phyloP scores from a whole-genome alignment of 2,329 filamentous ascomycete species.

The Hypoxylon sp. region DNA sequence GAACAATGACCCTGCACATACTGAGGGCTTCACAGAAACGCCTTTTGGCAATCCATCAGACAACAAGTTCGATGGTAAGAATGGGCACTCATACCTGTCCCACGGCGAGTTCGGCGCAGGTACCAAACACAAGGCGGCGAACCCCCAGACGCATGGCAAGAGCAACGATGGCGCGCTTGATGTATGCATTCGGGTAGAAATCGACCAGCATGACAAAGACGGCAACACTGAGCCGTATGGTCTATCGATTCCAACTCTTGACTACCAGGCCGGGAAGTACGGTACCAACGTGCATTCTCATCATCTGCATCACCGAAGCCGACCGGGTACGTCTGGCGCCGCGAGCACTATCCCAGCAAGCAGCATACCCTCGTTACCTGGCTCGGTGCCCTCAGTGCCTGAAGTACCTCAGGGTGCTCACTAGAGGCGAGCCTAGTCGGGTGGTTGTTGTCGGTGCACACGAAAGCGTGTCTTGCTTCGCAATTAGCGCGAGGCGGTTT shows the following conservation, averaged over 20 bases:
- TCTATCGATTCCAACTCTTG: conserved; percentile 83
- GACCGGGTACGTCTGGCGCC: conserved; percentile 47
- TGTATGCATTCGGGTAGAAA: conserved; percentile 88
- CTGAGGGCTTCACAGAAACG: conserved; percentile 36
- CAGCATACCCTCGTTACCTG: conserved; percentile 36
- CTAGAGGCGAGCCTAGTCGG: conserved; percentile 32
- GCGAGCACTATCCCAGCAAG: conserved; percentile 46
- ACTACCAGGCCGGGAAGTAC: conserved; percentile 52
- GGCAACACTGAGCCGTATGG: conserved; percentile 88
- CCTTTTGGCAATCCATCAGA: conserved; percentile 27
- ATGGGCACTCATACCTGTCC: conserved; percentile 81
- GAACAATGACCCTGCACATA: conserved; percentile 58
- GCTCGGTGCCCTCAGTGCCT: conserved; percentile 49
- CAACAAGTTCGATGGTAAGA: conserved; percentile 62
- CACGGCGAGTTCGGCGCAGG: conserved; percentile 84
- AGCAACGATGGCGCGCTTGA: conserved; percentile 77
- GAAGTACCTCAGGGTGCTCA: conserved; percentile 34
- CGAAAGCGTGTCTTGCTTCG: conserved; percentile 3
- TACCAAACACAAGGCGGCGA: conserved; percentile 81
- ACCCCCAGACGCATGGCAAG: conserved; percentile 67
- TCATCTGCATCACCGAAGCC: conserved; percentile 48
- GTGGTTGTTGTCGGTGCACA: conserved; percentile 2
- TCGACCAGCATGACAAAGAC: conserved; percentile 84
- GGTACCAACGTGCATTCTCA: conserved; percentile 47
- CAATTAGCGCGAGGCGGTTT: neutral